These are phyloP conservation scores for Colletotrichum magnum DNA, from an alignment of 2,329 filamentous ascomycete genomes.

Conservation along the genomic window DNA sequence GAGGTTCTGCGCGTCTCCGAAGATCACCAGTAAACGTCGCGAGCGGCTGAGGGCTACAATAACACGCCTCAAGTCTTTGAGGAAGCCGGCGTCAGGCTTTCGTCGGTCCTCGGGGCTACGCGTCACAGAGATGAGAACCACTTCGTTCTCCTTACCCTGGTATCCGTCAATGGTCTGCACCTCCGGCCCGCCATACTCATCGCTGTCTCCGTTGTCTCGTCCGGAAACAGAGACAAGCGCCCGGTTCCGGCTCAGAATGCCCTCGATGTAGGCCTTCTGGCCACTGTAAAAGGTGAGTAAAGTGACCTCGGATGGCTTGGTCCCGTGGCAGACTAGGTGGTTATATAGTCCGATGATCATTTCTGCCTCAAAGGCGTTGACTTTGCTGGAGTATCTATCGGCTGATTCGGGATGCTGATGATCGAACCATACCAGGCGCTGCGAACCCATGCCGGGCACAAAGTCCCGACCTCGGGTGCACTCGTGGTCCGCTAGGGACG, in stretches of 20 bases:
- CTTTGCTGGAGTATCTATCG: constrained; percentile 75
- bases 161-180: constrained; percentile 84
- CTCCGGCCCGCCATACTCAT: constrained; percentile 49
- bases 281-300: constrained; percentile 91
- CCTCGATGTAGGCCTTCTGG: constrained; percentile 77
- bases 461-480: constrained; percentile 51
- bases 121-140: constrained; percentile 85
- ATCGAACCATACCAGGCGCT: constrained; percentile 55
- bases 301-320: constrained; percentile 75
- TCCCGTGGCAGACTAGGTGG: constrained; percentile 80
- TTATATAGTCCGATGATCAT: constrained; percentile 82
- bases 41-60: constrained; percentile 78
- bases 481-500: constrained; percentile 59
- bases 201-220: constrained; percentile 31
- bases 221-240: neutral
- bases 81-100: constrained; percentile 75
- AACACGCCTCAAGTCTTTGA: constrained; percentile 72
- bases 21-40: constrained; percentile 84
- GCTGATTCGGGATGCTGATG: constrained; percentile 73
- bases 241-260: constrained; percentile 53
- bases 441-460: constrained; percentile 61
- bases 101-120: constrained; percentile 71
- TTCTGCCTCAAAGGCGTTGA: constrained; percentile 79
- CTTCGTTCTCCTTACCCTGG: constrained; percentile 91
- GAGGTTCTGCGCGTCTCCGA: constrained; percentile 77